Conservation (phyloP, 495 filamentous ascomycete genomes). For the Mytilinidion resinicola region DNA sequence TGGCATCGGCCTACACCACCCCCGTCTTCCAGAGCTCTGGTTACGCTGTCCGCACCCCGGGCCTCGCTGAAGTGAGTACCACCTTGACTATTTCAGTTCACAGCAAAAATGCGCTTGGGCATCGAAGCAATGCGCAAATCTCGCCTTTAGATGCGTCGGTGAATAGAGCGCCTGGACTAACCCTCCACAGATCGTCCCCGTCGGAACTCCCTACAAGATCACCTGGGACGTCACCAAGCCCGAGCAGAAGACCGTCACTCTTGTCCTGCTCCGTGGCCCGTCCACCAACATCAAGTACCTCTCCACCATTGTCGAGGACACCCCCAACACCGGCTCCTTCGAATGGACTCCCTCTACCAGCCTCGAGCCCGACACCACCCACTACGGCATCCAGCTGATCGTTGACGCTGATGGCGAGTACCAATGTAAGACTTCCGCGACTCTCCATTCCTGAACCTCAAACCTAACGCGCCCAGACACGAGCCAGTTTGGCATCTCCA, state of each 20-base stretch:
- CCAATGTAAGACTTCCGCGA: slow-evolving; percentile 42
- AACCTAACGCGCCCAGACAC: slow-evolving; percentile 32
- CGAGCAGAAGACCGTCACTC: slow-evolving; percentile 43
- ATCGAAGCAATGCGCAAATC: neutral
- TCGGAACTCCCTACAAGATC: slow-evolving; percentile 52
- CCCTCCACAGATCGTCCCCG: slow-evolving; percentile 40
- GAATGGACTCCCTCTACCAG: slow-evolving; percentile 48
- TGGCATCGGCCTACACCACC: slow-evolving; percentile 45
- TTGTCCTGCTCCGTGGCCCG: slow-evolving; percentile 59
- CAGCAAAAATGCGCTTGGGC: neutral
- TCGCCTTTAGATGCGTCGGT: neutral
- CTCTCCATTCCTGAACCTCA: neutral
- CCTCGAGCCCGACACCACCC: slow-evolving; percentile 41
- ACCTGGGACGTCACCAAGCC: slow-evolving; percentile 52
- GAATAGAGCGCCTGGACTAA: neutral
- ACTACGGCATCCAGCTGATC: slow-evolving; percentile 61
- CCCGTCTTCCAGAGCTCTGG: slow-evolving; percentile 46
- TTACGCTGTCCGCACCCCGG: slow-evolving; percentile 53
- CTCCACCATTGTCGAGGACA: slow-evolving; percentile 49
- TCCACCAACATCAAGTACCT: slow-evolving; percentile 49
- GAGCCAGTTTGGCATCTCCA: slow-evolving; percentile 62
- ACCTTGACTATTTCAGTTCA: neutral
- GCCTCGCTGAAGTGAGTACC: slow-evolving; percentile 39
- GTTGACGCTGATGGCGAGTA: slow-evolving; percentile 55
- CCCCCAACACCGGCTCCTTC: slow-evolving; percentile 54